Percentiles rank a stretch among this genome's conserved stretches.
Evolutionary conservation across 2,329 filamentous ascomycete genomes (phyloP).

Genomic region (Zymoseptoria tritici): DNA sequence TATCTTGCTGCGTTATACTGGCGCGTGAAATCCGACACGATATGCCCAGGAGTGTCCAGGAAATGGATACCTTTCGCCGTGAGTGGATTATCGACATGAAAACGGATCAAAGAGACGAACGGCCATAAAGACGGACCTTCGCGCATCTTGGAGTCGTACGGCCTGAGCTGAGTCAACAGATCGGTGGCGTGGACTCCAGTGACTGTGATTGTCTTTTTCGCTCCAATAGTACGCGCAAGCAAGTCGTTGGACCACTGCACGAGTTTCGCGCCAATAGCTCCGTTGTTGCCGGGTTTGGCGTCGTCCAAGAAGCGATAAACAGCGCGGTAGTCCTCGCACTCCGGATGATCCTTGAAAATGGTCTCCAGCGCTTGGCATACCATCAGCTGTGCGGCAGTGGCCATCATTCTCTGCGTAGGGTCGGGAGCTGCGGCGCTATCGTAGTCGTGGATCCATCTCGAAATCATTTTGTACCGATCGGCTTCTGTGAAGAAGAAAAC

Average conservation of each 20-base stretch:
- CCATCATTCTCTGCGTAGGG: neutral
- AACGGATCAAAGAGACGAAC: slow-evolving; percentile 12
- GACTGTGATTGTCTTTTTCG: neutral
- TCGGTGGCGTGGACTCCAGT: neutral
- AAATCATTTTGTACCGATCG: slow-evolving; percentile 7
- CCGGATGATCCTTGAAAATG: neutral
- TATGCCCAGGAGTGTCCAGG: slow-evolving; percentile 16
- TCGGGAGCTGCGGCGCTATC: neutral
- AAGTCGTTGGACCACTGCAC: slow-evolving; percentile 1
- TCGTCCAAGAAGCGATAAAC: neutral
- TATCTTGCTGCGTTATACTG: slow-evolving; percentile 1
- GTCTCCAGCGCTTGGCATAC: neutral
- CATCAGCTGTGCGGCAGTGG: neutral
- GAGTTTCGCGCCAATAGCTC: neutral
- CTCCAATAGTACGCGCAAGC: neutral
- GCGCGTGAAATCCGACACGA: slow-evolving; percentile 14
- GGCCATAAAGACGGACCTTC: slow-evolving; percentile 11
- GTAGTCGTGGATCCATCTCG: slow-evolving; percentile 3
- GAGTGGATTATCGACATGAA: slow-evolving; percentile 12
- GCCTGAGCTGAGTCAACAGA: neutral
- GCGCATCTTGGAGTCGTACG: neutral
- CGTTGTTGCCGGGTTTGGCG: neutral
- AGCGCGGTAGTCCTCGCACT: neutral
- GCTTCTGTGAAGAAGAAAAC: slow-evolving; percentile 13
- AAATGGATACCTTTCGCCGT: slow-evolving; percentile 13